Conservation (phyloP, 768 basidiomycete species). For the Lactarius sp. region DNA sequence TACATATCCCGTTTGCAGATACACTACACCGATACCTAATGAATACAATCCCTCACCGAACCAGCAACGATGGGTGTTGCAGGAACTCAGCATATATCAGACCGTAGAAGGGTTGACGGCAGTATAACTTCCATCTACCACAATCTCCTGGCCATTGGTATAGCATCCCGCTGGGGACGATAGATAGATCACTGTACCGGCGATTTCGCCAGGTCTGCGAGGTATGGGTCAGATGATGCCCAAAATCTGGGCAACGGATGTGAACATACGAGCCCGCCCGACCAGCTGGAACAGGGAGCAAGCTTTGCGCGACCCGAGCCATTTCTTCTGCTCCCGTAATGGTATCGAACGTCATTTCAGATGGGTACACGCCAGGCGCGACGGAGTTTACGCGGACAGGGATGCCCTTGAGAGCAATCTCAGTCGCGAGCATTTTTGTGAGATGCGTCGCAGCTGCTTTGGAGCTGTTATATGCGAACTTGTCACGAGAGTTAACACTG, state of each 20-base stretch:
- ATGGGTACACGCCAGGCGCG: slow-evolving; percentile 71
- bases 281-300: slow-evolving; percentile 56
- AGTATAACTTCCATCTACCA: slow-evolving; percentile 70
- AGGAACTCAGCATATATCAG: slow-evolving; percentile 26
- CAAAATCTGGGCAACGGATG: not conserved
- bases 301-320: slow-evolving; percentile 53
- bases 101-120: slow-evolving; percentile 62
- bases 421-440: slow-evolving; percentile 73
- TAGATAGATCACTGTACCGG: slow-evolving; percentile 71
- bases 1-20: not conserved
- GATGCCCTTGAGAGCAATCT: slow-evolving; percentile 62
- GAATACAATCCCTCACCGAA: not conserved
- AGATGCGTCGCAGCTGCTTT: slow-evolving; percentile 75
- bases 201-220: slow-evolving; percentile 63
- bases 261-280: slow-evolving; percentile 63
- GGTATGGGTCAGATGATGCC: not conserved
- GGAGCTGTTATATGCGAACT: slow-evolving; percentile 81
- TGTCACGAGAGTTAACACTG: slow-evolving; percentile 5
- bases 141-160: slow-evolving; percentile 72
- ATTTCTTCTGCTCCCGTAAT: slow-evolving; percentile 44
- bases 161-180: slow-evolving; percentile 70
- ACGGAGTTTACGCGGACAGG: slow-evolving; percentile 67
- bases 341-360: slow-evolving; percentile 62
- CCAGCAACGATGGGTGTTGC: not conserved
- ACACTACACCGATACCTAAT: not conserved